These are phyloP conservation scores for Saposhnikovia divaricata DNA, from an alignment of 129 eudicot genomes.

Conservation along the genomic window DNA sequence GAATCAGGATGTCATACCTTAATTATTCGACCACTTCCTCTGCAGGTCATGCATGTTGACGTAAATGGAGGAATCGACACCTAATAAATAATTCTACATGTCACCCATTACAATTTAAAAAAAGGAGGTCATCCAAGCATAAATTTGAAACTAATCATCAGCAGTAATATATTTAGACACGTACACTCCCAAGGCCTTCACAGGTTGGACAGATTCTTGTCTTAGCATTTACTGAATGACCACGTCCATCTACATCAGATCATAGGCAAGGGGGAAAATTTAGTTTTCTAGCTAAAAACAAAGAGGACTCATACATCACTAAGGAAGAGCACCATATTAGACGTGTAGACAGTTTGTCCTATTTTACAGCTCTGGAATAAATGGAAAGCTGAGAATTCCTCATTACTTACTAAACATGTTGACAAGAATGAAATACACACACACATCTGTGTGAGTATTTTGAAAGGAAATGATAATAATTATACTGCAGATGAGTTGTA, in stretches of 20 bases:
- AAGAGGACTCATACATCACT: too few relatives aligned
- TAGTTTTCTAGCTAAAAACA: not conserved
- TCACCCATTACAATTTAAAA: not conserved
- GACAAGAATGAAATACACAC: not conserved
- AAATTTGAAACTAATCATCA: not conserved
- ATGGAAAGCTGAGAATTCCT: not conserved
- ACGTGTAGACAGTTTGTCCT: not conserved
- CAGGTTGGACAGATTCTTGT: slow-evolving; percentile 65
- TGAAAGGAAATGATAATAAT: not conserved
- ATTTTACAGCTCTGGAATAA: not conserved
- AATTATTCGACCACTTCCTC: slow-evolving; percentile 67
- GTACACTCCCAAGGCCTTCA: slow-evolving; percentile 69
- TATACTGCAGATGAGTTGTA: not conserved
- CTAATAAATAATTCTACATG: slow-evolving; percentile 29
- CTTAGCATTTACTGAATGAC: slow-evolving; percentile 64
- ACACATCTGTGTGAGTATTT: not conserved
- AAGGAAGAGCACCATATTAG: not conserved
- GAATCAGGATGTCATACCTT: slow-evolving; percentile 39
- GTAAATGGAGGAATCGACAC: slow-evolving; percentile 80
- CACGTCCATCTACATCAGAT: slow-evolving; percentile 61
- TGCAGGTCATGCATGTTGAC: slow-evolving; percentile 70
- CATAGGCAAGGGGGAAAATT: not conserved
- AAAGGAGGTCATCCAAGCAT: not conserved
- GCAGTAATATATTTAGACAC: slow-evolving; percentile 11
- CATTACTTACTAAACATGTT: not conserved